Percentiles rank a stretch among this genome's conserved stretches.
These are phyloP conservation scores for Gryganskiella cystojenkinii DNA, from an alignment of 192 early-diverging fungal species.

Conservation along the genomic window DNA sequence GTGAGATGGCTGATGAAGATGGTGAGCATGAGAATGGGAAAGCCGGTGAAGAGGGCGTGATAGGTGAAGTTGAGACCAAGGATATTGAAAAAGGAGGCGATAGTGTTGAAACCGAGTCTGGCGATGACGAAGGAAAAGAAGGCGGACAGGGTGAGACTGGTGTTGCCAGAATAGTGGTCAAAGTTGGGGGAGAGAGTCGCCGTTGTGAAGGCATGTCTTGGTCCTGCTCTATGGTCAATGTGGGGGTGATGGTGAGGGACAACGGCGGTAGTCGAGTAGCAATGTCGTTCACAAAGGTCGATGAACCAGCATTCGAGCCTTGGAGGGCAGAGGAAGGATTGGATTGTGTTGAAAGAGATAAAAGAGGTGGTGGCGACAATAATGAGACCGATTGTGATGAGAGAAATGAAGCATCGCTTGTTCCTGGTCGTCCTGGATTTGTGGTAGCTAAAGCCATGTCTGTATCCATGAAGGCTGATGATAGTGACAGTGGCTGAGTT, in stretches of 20 bases:
- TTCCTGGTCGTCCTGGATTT: too few relatives aligned
- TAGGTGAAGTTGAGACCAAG: neutral
- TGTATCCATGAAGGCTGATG: too few relatives aligned
- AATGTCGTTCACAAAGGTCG: conserved; percentile 19
- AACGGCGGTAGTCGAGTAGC: neutral
- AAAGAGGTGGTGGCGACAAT: conserved; percentile 10
- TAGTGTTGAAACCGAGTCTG: conserved; percentile 1
- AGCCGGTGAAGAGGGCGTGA: conserved; percentile 2
- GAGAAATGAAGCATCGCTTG: too few relatives aligned
- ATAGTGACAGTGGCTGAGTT: too few relatives aligned
- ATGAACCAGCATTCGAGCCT: conserved; percentile 42
- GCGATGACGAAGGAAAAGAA: conserved; percentile 11
- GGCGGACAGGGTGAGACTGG: conserved; percentile 21
- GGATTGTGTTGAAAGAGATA: neutral
- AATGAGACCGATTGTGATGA: neutral
- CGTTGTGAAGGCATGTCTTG: conserved; percentile 12
- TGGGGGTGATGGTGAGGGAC: conserved; percentile 3
- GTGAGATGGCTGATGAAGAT: neutral
- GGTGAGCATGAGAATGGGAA: neutral
- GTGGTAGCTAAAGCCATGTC: too few relatives aligned
- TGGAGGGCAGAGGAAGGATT: conserved; percentile 9
- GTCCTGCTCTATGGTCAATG: neutral
- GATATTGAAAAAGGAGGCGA: neutral
- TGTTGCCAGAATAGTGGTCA: conserved; percentile 37
- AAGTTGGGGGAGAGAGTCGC: conserved; percentile 14